These are phyloP conservation scores for Bipolaris sorokiniana DNA, from an alignment of 2,329 filamentous ascomycete genomes.

Conservation along the genomic window DNA sequence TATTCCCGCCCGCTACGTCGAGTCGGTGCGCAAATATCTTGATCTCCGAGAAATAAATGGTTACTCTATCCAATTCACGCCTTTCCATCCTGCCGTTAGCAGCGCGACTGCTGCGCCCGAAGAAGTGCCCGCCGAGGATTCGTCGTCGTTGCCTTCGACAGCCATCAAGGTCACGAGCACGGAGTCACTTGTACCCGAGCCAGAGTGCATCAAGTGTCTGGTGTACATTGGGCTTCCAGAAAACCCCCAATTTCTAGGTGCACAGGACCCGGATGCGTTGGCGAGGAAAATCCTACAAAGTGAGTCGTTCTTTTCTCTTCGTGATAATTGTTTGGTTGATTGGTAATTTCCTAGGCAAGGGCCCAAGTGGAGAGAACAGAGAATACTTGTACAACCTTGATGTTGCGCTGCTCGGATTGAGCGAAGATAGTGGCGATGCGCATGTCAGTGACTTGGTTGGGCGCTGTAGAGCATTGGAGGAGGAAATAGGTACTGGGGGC, in stretches of 20 bases:
- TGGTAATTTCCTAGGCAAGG: slow-evolving; percentile 44
- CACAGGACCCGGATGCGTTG: slow-evolving; percentile 77
- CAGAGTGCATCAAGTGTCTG: slow-evolving; percentile 56
- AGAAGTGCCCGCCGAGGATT: not conserved
- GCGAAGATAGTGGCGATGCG: slow-evolving; percentile 76
- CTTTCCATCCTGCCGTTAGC: slow-evolving; percentile 70
- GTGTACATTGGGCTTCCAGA: slow-evolving; percentile 94
- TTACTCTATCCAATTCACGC: slow-evolving; percentile 90
- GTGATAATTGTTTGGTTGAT: not conserved
- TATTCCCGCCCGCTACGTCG: slow-evolving; percentile 72
- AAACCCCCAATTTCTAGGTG: slow-evolving; percentile 89
- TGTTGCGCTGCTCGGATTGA: slow-evolving; percentile 72
- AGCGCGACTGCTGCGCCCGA: slow-evolving; percentile 4
- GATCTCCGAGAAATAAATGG: slow-evolving; percentile 98
- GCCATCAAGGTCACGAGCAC: slow-evolving; percentile 43
- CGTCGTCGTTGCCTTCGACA: slow-evolving; percentile 30
- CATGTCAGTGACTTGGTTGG: slow-evolving; percentile 84
- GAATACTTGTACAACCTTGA: slow-evolving; percentile 89
- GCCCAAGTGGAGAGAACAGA: slow-evolving; percentile 86
- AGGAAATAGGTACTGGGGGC: slow-evolving; percentile 27
- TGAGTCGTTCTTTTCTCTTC: slow-evolving; percentile 27
- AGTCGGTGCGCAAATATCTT: slow-evolving; percentile 85
- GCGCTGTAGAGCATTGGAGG: slow-evolving; percentile 71
- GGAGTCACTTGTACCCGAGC: not conserved
- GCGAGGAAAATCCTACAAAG: slow-evolving; percentile 81